Conservation (phyloP, 176 grass and related monocot species). For the Avena insularis region DNA sequence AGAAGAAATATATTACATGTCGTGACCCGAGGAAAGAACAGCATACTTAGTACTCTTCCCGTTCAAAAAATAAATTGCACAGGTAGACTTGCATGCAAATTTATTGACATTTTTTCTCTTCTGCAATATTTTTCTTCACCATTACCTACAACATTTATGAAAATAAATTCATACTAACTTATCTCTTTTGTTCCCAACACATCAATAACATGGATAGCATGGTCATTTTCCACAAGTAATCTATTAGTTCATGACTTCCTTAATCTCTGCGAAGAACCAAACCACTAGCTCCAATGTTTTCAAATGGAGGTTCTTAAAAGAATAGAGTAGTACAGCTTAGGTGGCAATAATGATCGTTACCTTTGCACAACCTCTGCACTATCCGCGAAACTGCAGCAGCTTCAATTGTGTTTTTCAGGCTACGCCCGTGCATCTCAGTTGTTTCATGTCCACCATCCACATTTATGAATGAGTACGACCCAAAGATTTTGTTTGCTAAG, state of each 20-base stretch:
- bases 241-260: background rate
- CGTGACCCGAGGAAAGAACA: background rate
- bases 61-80: background rate
- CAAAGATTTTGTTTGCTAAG: slow-evolving; percentile 50
- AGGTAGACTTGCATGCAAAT: background rate
- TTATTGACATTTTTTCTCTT: background rate
- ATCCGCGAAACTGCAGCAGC: slow-evolving; percentile 43
- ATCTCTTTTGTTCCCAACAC: background rate
- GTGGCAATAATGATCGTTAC: background rate
- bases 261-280: background rate
- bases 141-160: background rate
- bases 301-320: background rate
- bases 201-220: background rate
- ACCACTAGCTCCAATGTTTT: background rate
- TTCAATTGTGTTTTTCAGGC: slow-evolving; percentile 62
- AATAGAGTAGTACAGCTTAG: background rate
- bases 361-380: slow-evolving; percentile 44
- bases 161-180: background rate
- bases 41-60: background rate
- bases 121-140: background rate
- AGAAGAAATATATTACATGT: background rate
- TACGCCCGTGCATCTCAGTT: slow-evolving; percentile 35
- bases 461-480: slow-evolving; percentile 71
- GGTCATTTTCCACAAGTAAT: slow-evolving; percentile 5
- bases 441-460: slow-evolving; percentile 52